Percentiles rank a stretch among this genome's conserved stretches.
Evolutionary conservation across 768 basidiomycete genomes (phyloP).

Genomic region (Austroboletus eburneus): DNA sequence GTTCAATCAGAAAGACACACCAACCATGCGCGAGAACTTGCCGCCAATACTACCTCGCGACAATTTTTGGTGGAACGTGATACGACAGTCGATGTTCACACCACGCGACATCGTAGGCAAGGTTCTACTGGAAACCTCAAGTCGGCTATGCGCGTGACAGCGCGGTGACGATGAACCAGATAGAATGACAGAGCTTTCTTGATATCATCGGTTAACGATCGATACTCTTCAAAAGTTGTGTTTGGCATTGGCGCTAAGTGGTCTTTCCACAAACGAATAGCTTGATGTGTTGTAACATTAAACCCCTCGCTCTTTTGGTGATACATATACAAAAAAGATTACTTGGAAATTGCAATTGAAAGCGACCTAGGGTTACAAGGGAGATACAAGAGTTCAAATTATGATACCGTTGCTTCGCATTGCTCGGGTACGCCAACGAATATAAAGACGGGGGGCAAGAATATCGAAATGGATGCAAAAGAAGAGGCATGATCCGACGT

Average conservation of each 20-base stretch:
- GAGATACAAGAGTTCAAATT: constrained; percentile 20
- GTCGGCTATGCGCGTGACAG: constrained; percentile 32
- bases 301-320: constrained; percentile 10
- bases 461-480: constrained; percentile 21
- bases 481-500: constrained; percentile 9
- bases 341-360: constrained; percentile 13
- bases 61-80: constrained; percentile 29
- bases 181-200: constrained; percentile 1
- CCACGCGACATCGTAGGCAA: constrained; percentile 27
- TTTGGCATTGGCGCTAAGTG: background rate
- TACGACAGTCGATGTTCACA: constrained; percentile 27
- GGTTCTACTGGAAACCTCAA: constrained; percentile 33
- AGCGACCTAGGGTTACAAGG: constrained; percentile 23
- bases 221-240: constrained; percentile 9
- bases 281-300: constrained; percentile 22
- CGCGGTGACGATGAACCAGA: constrained; percentile 25
- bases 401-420: constrained; percentile 25
- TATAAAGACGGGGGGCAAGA: constrained; percentile 15
- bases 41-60: constrained; percentile 12
- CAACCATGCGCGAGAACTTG: constrained; percentile 26
- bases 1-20: constrained; percentile 22
- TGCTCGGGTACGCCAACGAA: constrained; percentile 22
- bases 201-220: constrained; percentile 4
- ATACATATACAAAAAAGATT: constrained; percentile 11
- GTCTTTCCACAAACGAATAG: constrained; percentile 5